Evolutionary conservation across 176 grass and related monocot species (phyloP).

Genomic region (Cenchrus americanus): DNA sequence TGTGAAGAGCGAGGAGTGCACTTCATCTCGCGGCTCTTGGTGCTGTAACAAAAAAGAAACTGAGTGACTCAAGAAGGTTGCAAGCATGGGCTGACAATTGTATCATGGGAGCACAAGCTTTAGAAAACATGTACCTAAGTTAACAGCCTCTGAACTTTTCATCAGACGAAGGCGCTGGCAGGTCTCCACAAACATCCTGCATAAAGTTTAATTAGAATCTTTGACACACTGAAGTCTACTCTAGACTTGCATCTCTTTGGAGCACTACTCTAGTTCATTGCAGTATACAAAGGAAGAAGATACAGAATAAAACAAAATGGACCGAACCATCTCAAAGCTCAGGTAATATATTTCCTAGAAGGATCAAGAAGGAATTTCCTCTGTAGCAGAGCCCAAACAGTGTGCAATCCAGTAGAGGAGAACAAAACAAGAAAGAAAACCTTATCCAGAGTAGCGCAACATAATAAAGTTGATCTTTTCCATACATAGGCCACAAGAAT

Average conservation of each 20-base stretch:
- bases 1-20: neutral
- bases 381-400: neutral
- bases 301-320: neutral
- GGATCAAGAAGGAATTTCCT: conserved; percentile 22
- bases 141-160: conserved; percentile 82
- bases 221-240: neutral
- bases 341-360: conserved; percentile 18
- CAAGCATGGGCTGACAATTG: neutral
- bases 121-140: conserved; percentile 58
- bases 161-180: conserved; percentile 85
- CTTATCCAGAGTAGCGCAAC: conserved; percentile 38
- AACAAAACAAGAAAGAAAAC: conserved; percentile 48
- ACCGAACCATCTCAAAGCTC: neutral
- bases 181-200: conserved; percentile 82
- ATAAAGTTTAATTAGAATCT: conserved; percentile 31
- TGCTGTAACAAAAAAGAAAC: conserved; percentile 56
- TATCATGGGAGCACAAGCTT: neutral
- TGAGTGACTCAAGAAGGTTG: neutral
- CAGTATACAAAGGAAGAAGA: conserved; percentile 8
- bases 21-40: conserved; percentile 63
- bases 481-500: conserved; percentile 18
- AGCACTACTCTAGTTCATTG: neutral
- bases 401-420: conserved; percentile 29
- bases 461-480: conserved; percentile 20
- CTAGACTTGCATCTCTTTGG: neutral